Base-by-base conservation (phyloP, 2,329 filamentous ascomycete species). In the Alternaria consortialis region DNA sequence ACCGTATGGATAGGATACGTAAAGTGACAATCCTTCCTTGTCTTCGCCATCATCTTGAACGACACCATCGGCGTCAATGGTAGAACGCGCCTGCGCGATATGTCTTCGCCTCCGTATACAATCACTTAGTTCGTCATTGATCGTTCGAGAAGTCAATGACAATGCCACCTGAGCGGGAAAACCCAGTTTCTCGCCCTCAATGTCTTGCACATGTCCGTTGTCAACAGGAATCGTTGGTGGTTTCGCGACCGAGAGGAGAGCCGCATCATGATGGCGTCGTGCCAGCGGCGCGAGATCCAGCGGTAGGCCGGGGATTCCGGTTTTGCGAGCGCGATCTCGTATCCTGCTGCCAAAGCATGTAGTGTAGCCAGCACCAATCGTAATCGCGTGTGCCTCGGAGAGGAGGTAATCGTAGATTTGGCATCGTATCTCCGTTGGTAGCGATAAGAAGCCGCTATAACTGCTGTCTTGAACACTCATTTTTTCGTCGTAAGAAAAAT, bases 371-470 rank as follows among this genome's bases (percentile, higher is more conserved):
- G 74, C 77, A 47, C 76, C 74, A n/a, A 82, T 75, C 15, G 80
- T 81, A 32, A 81, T 74, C 15, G 66, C 63, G 29, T 75, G 69
- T 32, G 69, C 63, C 55, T 80, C 77, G 57, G 74, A 68, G 25
- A 81, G 71, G 17, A 78, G 75, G 58, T 77, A 77, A 34, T 76
- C 73, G 70, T 82, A 82, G 51, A 82, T 80, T 15, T 76, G 69
- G 37, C 81, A 79, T 44, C 80, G 75, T 25, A 82, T 64, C 68
- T 82, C 80, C 20, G 75, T 70, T 5, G 80, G 80, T 13, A 82
- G 50, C 7, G 64, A 63, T 20, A 71, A 62, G 40, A 72, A 65
- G 37, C 60, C 66, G 37, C 67, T 65, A 46, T 64, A 57, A 15
- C 40, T 39, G 50, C 46, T 53, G 17, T 59, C 42, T 11, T 50